phyloP scores from a whole-genome alignment of 1,284 basidiomycete species.

The Moesziomyces sp. region DNA sequence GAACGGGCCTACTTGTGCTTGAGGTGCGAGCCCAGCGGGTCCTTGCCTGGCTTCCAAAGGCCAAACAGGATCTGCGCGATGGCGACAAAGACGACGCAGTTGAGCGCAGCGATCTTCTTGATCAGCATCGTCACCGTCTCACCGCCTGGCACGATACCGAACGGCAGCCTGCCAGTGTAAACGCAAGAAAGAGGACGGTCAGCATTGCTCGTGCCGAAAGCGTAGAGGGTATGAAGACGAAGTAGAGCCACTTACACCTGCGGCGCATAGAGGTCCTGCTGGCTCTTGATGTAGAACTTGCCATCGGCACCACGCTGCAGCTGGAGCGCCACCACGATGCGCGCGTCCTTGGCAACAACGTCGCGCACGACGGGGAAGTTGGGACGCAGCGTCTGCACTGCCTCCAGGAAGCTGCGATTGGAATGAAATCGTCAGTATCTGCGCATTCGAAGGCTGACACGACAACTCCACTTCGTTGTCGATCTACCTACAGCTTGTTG shows the following conservation, averaged over 20 bases:
- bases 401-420: conserved; percentile 55
- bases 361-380: conserved; percentile 43
- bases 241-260: conserved; percentile 47
- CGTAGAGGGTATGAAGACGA: too few species aligned
- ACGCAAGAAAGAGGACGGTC: conserved; percentile 3
- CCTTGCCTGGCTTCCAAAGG: conserved; percentile 50
- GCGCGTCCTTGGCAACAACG: conserved; percentile 29
- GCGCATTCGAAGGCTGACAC: too few species aligned
- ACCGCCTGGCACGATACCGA: conserved; percentile 49
- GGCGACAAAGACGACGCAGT: conserved; percentile 51
- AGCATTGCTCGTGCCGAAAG: too few species aligned
- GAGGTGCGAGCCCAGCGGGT: conserved; percentile 34
- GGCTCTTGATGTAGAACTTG: conserved; percentile 63
- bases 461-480: too few species aligned
- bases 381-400: conserved; percentile 57
- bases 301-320: conserved; percentile 60
- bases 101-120: conserved; percentile 54
- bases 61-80: conserved; percentile 42
- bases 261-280: conserved; percentile 60
- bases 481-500: conserved; percentile 14
- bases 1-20: conserved; percentile 16
- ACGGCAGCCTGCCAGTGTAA: conserved; percentile 35
- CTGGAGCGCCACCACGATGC: conserved; percentile 56
- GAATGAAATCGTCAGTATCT: too few species aligned
- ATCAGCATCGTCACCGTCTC: conserved; percentile 34